Percentiles rank a stretch among this genome's conserved stretches.
These are phyloP conservation scores for Fusarium sp. DNA, from an alignment of 2,329 filamentous ascomycete species.

Conservation along the genomic window DNA sequence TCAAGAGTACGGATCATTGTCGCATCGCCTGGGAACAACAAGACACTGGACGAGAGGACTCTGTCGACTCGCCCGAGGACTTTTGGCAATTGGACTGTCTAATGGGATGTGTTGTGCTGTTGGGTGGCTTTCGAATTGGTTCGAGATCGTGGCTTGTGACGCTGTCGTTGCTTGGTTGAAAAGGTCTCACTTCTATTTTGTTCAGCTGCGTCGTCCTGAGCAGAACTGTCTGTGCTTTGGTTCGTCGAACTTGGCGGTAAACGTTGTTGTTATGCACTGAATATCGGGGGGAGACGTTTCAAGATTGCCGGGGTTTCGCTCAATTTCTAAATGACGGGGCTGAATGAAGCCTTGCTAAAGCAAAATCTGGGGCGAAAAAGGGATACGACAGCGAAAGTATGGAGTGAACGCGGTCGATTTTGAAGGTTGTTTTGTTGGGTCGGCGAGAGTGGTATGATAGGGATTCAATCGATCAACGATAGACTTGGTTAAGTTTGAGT, in stretches of 20 bases:
- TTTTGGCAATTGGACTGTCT: neutral
- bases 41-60: conserved; percentile 29
- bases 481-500: conserved; percentile 21
- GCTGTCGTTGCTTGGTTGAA: conserved; percentile 22
- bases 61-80: conserved; percentile 29
- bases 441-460: conserved; percentile 17
- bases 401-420: conserved; percentile 32
- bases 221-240: conserved; percentile 14
- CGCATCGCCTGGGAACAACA: conserved; percentile 48
- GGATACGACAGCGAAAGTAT: conserved; percentile 43
- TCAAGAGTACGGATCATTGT: conserved; percentile 55
- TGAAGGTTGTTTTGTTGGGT: conserved; percentile 21
- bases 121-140: conserved; percentile 5
- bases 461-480: conserved; percentile 47
- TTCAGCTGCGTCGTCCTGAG: conserved; percentile 30
- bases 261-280: conserved; percentile 40
- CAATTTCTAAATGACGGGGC: conserved; percentile 41
- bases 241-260: conserved; percentile 32
- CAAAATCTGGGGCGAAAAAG: conserved; percentile 44
- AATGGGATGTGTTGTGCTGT: conserved; percentile 4
- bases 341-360: conserved; percentile 39
- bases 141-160: conserved; percentile 22
- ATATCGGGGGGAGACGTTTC: conserved; percentile 47
- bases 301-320: conserved; percentile 46
- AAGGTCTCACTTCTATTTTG: conserved; percentile 42